phyloP scores from a whole-genome alignment of 495 filamentous ascomycete species.

The Aspergillus baeticus region DNA sequence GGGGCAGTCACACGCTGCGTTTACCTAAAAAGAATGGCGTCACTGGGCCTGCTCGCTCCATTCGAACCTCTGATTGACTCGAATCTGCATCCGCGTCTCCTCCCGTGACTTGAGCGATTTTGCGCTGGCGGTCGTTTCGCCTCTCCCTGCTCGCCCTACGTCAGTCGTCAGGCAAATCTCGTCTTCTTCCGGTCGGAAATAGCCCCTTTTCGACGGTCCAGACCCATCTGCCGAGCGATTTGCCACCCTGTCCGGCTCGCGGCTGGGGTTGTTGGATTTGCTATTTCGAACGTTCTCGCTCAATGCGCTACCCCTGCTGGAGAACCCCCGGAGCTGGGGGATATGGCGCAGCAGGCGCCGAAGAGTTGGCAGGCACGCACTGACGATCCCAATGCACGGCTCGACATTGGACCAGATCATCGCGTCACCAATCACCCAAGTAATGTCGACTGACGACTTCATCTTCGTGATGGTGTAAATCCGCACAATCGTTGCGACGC shows the following conservation, averaged over 20 bases:
- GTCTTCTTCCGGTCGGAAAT: slow-evolving; percentile 13
- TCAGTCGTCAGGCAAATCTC: slow-evolving; percentile 15
- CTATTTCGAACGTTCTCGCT: too few species aligned
- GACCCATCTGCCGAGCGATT: slow-evolving; percentile 4
- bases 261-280: too few species aligned
- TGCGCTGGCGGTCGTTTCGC: slow-evolving; percentile 1
- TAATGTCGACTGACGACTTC: slow-evolving; percentile 17
- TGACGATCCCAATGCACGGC: slow-evolving; percentile 23
- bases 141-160: background rate
- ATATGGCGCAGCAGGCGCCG: slow-evolving; percentile 15
- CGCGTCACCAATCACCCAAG: slow-evolving; percentile 21
- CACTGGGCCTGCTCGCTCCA: slow-evolving; percentile 2
- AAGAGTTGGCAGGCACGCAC: slow-evolving; percentile 24
- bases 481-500: slow-evolving; percentile 25
- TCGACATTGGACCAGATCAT: slow-evolving; percentile 20
- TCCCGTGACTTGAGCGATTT: too few species aligned
- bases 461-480: slow-evolving; percentile 16
- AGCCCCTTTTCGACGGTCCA: background rate
- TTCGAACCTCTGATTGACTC: slow-evolving; percentile 11
- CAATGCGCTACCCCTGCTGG: too few species aligned
- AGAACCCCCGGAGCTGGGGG: background rate
- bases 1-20: too few species aligned
- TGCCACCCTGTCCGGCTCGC: background rate
- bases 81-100: too few species aligned
- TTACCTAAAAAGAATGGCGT: background rate